Conservation (phyloP, 805 yeast species). For the Komagataella ulmi region DNA sequence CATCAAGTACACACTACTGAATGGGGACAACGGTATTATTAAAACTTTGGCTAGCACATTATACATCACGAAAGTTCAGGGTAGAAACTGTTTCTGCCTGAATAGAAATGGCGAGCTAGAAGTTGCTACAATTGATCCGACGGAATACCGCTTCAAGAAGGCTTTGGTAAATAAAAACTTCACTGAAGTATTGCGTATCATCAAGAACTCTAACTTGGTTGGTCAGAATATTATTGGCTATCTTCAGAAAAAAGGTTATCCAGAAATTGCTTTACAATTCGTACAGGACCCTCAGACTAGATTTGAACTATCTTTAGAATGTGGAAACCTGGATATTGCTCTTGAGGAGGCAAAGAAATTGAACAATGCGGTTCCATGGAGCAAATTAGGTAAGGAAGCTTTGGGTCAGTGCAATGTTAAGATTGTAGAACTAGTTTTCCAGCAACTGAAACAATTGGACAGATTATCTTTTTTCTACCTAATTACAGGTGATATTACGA, state of each 20-base stretch:
- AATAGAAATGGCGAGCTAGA: constrained; percentile 80
- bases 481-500: constrained; percentile 65
- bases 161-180: constrained; percentile 85
- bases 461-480: constrained; percentile 82
- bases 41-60: constrained; percentile 84
- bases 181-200: constrained; percentile 81
- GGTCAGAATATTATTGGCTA: constrained; percentile 96
- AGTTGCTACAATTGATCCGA: constrained; percentile 73
- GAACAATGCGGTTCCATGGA: constrained; percentile 63
- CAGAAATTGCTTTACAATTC: constrained; percentile 94
- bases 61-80: constrained; percentile 63
- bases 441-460: constrained; percentile 76
- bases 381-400: constrained; percentile 74
- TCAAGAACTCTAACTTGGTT: constrained; percentile 78
- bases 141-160: constrained; percentile 92
- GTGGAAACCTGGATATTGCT: constrained; percentile 84
- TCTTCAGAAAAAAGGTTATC: constrained; percentile 88
- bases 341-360: constrained; percentile 73
- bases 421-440: constrained; percentile 78
- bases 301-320: constrained; percentile 89
- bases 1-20: constrained; percentile 82
- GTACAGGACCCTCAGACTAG: constrained; percentile 94
- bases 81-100: constrained; percentile 64
- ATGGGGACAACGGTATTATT: constrained; percentile 92
- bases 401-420: constrained; percentile 78